Conservation (phyloP, 192 early-diverging fungal species). For the Backusella macrospora region DNA sequence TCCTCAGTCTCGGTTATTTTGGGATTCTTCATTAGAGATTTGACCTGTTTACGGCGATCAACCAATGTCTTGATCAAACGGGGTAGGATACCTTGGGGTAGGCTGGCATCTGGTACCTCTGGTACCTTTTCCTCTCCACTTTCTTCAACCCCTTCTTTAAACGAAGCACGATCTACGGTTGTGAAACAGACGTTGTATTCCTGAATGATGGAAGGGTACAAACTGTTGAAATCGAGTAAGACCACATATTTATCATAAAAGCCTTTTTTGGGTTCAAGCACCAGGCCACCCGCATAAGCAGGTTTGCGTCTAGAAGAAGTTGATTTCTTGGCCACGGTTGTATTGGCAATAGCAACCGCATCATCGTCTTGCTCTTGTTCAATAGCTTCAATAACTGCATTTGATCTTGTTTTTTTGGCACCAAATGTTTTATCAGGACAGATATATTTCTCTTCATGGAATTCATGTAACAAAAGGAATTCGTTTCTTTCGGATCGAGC, state of each 20-base stretch:
- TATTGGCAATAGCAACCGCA: neutral
- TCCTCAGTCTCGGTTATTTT: slow-evolving; percentile 54
- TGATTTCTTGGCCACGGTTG: slow-evolving; percentile 35
- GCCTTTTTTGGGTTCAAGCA: slow-evolving; percentile 96
- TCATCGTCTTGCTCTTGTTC: slow-evolving; percentile 42
- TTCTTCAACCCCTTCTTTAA: neutral
- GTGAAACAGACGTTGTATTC: slow-evolving; percentile 99
- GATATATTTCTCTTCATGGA: slow-evolving; percentile 89
- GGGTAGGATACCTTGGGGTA: slow-evolving; percentile 82
- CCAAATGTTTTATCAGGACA: slow-evolving; percentile 81
- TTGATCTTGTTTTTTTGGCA: slow-evolving; percentile 24
- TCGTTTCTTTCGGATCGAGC: slow-evolving; percentile 95
- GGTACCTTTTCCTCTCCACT: slow-evolving; percentile 68
- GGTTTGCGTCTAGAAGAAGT: slow-evolving; percentile 63
- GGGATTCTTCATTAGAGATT: slow-evolving; percentile 83
- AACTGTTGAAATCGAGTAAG: slow-evolving; percentile 96
- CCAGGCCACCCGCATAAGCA: slow-evolving; percentile 92
- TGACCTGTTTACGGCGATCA: slow-evolving; percentile 86
- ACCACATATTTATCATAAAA: slow-evolving; percentile 96
- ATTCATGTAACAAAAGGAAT: slow-evolving; percentile 93
- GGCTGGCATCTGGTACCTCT: slow-evolving; percentile 70
- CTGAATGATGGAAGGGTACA: slow-evolving; percentile 99
- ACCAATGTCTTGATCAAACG: slow-evolving; percentile 87
- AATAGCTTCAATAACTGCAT: slow-evolving; percentile 21
- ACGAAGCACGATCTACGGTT: slow-evolving; percentile 67